Evolutionary conservation across 108 stramenopile species (phyloP), one percentile per base, ranked within the genome.

Genomic region (Epithemia pelagica): DNA sequence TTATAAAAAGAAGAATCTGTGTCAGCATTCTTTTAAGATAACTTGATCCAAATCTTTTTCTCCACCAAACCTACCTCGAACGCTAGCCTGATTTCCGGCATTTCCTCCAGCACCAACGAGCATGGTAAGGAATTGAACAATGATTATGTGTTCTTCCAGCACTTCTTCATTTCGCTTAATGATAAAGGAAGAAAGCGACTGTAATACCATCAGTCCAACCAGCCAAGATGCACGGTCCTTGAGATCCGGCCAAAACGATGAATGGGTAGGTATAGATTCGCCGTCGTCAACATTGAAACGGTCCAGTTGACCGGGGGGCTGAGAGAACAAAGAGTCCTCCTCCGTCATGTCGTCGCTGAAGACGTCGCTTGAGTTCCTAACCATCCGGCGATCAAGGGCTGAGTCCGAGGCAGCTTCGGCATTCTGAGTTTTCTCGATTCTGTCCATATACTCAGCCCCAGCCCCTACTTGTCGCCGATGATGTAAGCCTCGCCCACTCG

Each of bases 91-190:
- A 73, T 96, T 96, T 20, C 91, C 91, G 0, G 91, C 91, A 77
- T 95, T 95, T 0, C 94, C 91, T 3, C 92, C 92, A 21, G 91
- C 90, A 24, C 96, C 96, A 25, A 96, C 92, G 46, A 96, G 69
- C 95, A 96, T 96, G 60, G 82, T 94, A 7, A 96, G 74, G 63
- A 92, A 96, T 58, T 86, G 83, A 8, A 94, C 86, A 67, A 96
- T 91, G 24, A 92, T 84, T 59, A 83, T 82, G 68, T 93, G 92
- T 28, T 75, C 72, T 61, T 89, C 76, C 52, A 96, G 74, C 59
- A 94, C 72, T n/a, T 62, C 63, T 72, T 96, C 83, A 67, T 94
- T 91, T 54, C 82, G 70, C 31, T 73, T 66, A 55, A 96, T 74
- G 64, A 96, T 94, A 61, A 94, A 89, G 10, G 83, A 83, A 8